Percentiles rank a stretch among this genome's conserved stretches.
Evolutionary conservation across 2,329 filamentous ascomycete genomes (phyloP).

Genomic region (Dactylellina parvicollis): DNA sequence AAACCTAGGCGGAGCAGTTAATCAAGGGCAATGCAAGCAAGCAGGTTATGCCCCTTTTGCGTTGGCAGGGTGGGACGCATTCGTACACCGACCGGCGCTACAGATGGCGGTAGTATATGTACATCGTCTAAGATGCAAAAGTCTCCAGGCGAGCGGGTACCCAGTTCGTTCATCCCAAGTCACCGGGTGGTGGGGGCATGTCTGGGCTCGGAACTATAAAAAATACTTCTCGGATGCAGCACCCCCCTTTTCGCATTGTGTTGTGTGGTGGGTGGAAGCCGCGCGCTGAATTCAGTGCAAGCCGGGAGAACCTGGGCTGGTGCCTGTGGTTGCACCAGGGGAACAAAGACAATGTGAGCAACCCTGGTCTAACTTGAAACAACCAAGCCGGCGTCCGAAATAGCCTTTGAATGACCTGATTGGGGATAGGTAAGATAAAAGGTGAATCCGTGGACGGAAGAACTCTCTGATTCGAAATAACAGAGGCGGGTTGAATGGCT

Average conservation of each 20-base stretch:
- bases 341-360: background rate
- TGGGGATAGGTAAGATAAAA: constrained; percentile 37
- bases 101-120: constrained; percentile 30
- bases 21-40: background rate
- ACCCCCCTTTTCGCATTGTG: constrained; percentile 24
- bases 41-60: constrained; percentile 41
- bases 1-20: background rate
- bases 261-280: constrained; percentile 19
- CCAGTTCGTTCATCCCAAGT: constrained; percentile 15
- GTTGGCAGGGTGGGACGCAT: constrained; percentile 29
- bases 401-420: constrained; percentile 25
- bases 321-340: background rate
- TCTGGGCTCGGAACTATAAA: background rate
- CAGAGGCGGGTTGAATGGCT: background rate
- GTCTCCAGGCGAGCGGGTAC: constrained; percentile 16
- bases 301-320: constrained; percentile 6
- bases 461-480: background rate
- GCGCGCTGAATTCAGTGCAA: constrained; percentile 26
- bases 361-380: constrained; percentile 42
- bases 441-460: background rate
- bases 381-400: constrained; percentile 30
- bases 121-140: constrained; percentile 19
- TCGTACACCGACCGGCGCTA: constrained; percentile 22
- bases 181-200: constrained; percentile 7
- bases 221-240: constrained; percentile 5